Evolutionary conservation across 495 filamentous ascomycete species (phyloP), one percentile per base, ranked within the genome.

Genomic region (Penicillium bialowiezense): DNA sequence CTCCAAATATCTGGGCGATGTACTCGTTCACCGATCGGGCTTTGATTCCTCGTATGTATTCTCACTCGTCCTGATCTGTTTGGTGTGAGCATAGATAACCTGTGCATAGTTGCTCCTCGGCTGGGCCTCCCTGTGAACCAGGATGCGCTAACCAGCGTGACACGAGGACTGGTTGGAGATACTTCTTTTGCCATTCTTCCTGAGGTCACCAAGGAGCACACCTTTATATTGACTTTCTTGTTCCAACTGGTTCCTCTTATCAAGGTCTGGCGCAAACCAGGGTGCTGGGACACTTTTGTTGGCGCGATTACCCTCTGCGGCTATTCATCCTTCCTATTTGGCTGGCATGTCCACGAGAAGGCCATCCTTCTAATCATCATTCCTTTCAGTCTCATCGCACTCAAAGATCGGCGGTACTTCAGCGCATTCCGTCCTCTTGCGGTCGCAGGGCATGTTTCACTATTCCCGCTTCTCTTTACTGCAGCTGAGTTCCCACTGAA

Each of bases 341-440:
- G 93, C 41, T 98, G 93, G 93, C 93, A 98, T 60, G 93, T 98
- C 15, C 93, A 98, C 58, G 93, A 98, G 59, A 98, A 98, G 61
- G 93, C 93, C 6, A 88, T 98, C 24, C 83, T 98, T 12, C 78
- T 97, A 41, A 87, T 97, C 58, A 89, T 98, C 57, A 88, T 97
- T 47, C 93, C 93, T 0, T 97, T 98, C 76, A 92, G 87, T 57
- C 79, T 98, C 48, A 87, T 98, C 47, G 92, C 93, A 3, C 82
- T 98, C 37, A 90, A 86, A 65, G 92, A 97, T 66, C 82, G 93
- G 12, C 85, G 93, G 20, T 90, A 96, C 60, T 85, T 97, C 41
- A 85, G 89, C 51, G 93, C 93, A 5, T 98, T 97, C 67, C 77
- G 91, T 19, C 93, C 93, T 5, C 74, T 98, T 20, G 90, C 89